A percentile compares a stretch with the other conserved stretches of the same genome.
phyloP scores from a whole-genome alignment of 2,329 filamentous ascomycete species.

The Phialocephala sp. region DNA sequence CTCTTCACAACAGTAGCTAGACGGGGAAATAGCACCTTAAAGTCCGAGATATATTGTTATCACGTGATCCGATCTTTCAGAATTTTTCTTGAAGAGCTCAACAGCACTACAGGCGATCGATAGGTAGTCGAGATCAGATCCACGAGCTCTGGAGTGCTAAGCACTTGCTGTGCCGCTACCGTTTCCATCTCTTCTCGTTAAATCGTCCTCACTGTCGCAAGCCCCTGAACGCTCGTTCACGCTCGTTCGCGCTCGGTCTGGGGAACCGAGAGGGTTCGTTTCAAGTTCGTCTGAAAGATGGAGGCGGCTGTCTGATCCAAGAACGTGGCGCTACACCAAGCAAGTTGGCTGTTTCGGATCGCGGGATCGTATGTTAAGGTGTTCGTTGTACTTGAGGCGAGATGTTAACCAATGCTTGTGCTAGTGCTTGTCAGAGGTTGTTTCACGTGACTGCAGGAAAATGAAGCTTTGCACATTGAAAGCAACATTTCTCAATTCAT shows the following conservation, averaged over 20 bases:
- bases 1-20: too few relatives aligned
- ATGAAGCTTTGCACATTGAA: too few relatives aligned
- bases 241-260: neutral
- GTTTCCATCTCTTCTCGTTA: too few relatives aligned
- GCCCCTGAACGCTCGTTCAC: neutral
- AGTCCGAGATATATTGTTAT: too few relatives aligned
- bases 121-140: conserved; percentile 2
- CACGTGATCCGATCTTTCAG: neutral
- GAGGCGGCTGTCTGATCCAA: conserved; percentile 5
- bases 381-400: neutral
- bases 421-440: too few relatives aligned
- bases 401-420: neutral
- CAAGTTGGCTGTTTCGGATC: neutral
- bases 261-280: neutral
- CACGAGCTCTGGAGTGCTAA: conserved; percentile 12
- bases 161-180: conserved; percentile 14
- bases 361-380: neutral
- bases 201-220: too few relatives aligned
- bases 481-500: too few relatives aligned
- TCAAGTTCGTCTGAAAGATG: conserved; percentile 3
- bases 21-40: too few relatives aligned
- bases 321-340: neutral
- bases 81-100: conserved; percentile 1
- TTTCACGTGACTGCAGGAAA: too few relatives aligned
- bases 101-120: neutral